Base-by-base conservation (phyloP, 306 rosid species). In the Vigna mungo region DNA sequence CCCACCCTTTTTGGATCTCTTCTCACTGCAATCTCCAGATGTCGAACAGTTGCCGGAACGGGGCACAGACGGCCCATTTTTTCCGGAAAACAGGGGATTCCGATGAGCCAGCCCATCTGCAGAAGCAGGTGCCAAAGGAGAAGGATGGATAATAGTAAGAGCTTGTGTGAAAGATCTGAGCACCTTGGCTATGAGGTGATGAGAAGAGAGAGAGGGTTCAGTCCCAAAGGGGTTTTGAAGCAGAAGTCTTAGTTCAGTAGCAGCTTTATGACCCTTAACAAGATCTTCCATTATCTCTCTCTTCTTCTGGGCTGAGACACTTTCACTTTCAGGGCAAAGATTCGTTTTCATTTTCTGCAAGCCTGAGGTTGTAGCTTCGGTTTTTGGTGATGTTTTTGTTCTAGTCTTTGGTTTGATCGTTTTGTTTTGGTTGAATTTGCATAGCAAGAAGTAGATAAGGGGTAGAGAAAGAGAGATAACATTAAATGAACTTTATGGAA, bases 161-260 rank as follows among this genome's bases (percentile, higher is more conserved):
- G 74, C 37, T 3, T 75, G 11, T 0, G 60, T 65, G 78, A 93
- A 83, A 69, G 86, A 84, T 15, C 41, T 75, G 18, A 62, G 25
- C 6, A 93, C 83, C 63, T 78, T 61, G 16, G 36, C 65, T 23
- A 74, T 37, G 3, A 91, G 93, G 14, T 84, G 78, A 20, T 59
- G 56, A 6, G 83, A 76, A 2, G 84, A 81, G 37, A 30, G 64
- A 41, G 83, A 59, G 18, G 46, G 60, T 48, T 62, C 55, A 27
- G 8, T 78, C 7, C 23, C 71, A 12, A 39, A 3, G 55, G 77
- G 78, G 5, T 75, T 82, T 6, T 73, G 75, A 32, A 93, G 86
- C 5, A 83, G 78, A 55, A 15, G 0, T 81, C 51, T 86, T 15
- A 93, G 91, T 78, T 81, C 75, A 8, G 71, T 71, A 18, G 91